Percentiles rank a stretch among this genome's conserved stretches.
Conservation (phyloP, 371 early-diverging fungal species). For the Basidiobolus meristosporus region DNA sequence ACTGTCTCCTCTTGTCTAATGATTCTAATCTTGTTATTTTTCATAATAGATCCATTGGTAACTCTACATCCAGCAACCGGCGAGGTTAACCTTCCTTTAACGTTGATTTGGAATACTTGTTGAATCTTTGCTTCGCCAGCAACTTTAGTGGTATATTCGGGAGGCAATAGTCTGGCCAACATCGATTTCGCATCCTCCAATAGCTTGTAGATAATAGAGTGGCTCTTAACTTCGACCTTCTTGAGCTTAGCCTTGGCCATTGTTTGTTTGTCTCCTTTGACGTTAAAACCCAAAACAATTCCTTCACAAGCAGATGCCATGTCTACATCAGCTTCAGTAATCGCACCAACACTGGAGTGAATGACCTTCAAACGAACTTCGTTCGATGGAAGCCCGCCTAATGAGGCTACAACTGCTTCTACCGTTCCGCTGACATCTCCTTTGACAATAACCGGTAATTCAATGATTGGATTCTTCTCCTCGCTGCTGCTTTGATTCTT, state of each 20-base stretch:
- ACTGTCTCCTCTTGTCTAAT: constrained; percentile 39
- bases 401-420: constrained; percentile 71
- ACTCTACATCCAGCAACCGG: constrained; percentile 76
- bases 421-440: constrained; percentile 90
- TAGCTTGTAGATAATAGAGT: constrained; percentile 77
- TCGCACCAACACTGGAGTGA: constrained; percentile 64
- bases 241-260: constrained; percentile 31
- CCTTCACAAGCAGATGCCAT: constrained; percentile 38
- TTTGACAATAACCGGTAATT: constrained; percentile 19
- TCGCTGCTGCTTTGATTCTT: too few relatives aligned
- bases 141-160: constrained; percentile 48
- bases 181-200: constrained; percentile 67
- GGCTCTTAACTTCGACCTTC: constrained; percentile 39
- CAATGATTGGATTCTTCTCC: too few relatives aligned
- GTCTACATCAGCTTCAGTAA: constrained; percentile 58
- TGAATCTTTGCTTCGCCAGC: constrained; percentile 74
- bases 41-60: constrained; percentile 44
- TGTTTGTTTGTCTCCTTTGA: constrained; percentile 58
- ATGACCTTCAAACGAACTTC: constrained; percentile 59
- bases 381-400: constrained; percentile 53
- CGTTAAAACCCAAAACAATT: constrained; percentile 72
- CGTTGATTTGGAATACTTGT: constrained; percentile 58
- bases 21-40: constrained; percentile 38
- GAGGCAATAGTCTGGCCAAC: constrained; percentile 62
- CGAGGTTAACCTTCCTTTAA: constrained; percentile 28